Conservation (phyloP, 2,329 filamentous ascomycete genomes). For the Phoma sp. region DNA sequence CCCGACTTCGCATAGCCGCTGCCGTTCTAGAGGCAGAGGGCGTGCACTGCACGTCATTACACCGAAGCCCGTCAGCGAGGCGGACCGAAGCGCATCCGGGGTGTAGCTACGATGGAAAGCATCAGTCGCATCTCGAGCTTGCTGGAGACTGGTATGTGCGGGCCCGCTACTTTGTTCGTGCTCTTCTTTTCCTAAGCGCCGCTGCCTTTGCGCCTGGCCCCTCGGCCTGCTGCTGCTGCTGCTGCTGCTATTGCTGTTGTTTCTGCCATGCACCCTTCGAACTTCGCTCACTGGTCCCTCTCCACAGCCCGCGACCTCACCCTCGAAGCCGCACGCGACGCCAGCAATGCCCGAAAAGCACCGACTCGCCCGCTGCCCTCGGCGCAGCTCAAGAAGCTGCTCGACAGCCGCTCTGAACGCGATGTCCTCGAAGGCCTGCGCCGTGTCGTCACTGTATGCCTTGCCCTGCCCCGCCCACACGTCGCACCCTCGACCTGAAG, state of each 20-base stretch:
- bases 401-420: constrained; percentile 91
- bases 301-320: constrained; percentile 89
- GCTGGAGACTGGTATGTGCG: constrained; percentile 81
- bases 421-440: constrained; percentile 92
- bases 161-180: constrained; percentile 1
- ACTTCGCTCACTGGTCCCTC: constrained; percentile 49
- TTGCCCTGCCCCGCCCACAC: constrained; percentile 21
- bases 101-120: constrained; percentile 76
- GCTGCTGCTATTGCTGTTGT: background rate
- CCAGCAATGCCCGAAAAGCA: constrained; percentile 63
- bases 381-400: constrained; percentile 89
- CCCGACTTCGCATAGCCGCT: constrained; percentile 34
- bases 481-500: background rate
- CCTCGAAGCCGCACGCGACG: constrained; percentile 92
- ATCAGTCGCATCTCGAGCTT: constrained; percentile 92
- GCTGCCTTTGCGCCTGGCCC: too few species aligned
- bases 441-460: constrained; percentile 79
- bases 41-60: background rate
- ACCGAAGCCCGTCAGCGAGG: constrained; percentile 8
- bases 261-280: constrained; percentile 43
- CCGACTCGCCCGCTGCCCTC: constrained; percentile 71
- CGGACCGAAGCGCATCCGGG: constrained; percentile 23
- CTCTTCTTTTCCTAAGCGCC: background rate
- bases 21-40: constrained; percentile 20
- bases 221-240: background rate